These are phyloP conservation scores for Elongisporangium undulatum DNA, from an alignment of 352 stramenopile species.

Conservation along the genomic window DNA sequence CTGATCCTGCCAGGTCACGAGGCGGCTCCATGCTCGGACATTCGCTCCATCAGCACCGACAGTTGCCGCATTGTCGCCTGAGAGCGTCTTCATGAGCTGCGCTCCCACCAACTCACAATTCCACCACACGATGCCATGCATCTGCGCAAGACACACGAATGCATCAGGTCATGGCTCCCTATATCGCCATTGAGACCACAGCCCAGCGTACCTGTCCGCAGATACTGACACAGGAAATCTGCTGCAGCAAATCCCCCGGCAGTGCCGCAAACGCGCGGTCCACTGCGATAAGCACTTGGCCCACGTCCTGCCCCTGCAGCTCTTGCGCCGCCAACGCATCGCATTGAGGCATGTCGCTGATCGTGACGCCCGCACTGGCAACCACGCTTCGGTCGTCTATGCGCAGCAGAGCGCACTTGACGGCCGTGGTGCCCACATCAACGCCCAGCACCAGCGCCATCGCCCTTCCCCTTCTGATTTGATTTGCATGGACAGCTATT, in stretches of 20 bases:
- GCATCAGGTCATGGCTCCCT: background rate
- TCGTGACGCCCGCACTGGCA: conserved; percentile 25
- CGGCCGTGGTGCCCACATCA: conserved; percentile 72
- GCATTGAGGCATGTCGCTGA: conserved; percentile 6
- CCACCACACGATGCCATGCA: conserved; percentile 87
- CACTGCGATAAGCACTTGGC: conserved; percentile 41
- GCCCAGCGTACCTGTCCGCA: conserved; percentile 51
- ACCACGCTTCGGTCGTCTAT: conserved; percentile 17
- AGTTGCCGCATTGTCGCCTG: background rate
- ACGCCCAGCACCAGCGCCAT: conserved; percentile 34
- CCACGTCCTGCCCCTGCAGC: conserved; percentile 37
- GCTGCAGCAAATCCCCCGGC: conserved; percentile 13
- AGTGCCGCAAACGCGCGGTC: conserved; percentile 27
- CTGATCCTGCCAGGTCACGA: conserved; percentile 81
- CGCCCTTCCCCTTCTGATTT: background rate
- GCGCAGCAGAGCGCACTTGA: conserved; percentile 70
- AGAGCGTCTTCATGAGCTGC: background rate
- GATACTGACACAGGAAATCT: conserved; percentile 46
- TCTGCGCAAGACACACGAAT: conserved; percentile 23
- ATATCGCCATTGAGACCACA: background rate
- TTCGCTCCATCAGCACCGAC: conserved; percentile 7
- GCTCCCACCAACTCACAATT: conserved; percentile 28
- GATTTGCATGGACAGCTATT: background rate
- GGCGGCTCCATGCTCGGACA: conserved; percentile 39
- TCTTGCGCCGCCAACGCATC: background rate